Evolutionary conservation across 2,329 filamentous ascomycete genomes (phyloP), one percentile per base, ranked within the genome.

Genomic region (Orbilia oligospora): DNA sequence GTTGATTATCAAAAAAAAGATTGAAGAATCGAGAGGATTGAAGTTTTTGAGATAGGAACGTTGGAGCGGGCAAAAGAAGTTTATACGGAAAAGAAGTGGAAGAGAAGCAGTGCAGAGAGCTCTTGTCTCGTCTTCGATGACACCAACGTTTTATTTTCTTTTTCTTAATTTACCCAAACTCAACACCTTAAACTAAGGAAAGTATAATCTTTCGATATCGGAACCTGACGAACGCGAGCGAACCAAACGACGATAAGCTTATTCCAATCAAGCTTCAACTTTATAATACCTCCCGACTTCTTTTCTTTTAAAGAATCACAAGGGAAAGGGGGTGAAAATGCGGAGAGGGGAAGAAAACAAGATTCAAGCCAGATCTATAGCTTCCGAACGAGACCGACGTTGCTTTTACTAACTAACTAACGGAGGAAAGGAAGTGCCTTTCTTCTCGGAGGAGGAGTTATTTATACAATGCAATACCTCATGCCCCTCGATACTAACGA

Each of bases 231-330:
- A 30, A 3, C 27, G n/a, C n/a, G n/a, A n/a, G n/a, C n/a, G n/a
- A 30, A 30, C 27, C 27, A 9, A 14, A n/a, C 22, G 49, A 55
- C 41, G 61, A 49, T 48, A 65, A 51, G 46, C 41, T 65, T 65
- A 49, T 65, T 65, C 41, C 16, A 65, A 65, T 33, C 61, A 51
- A 65, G 61, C 46, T 46, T 44, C 36, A 12, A 20, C 33, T 20
- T n/a, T 30, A 30, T 30, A 30, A 30, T 30, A 30, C 30, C n/a
- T 6, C n/a, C 36, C 20, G 33, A 10, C 16, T 20, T 16, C 27
- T 30, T 30, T 30, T 30, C 6, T 30, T 30, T 30, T 3, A 30
- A 30, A 3, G 6, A 38, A 30, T 30, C 16, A 16, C 27, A 24
- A 6, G 36, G 18, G n/a, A 16, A n/a, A 22, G 20, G 16, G n/a